phyloP scores from a whole-genome alignment of 768 basidiomycete species.

The Baorangia bicolor region DNA sequence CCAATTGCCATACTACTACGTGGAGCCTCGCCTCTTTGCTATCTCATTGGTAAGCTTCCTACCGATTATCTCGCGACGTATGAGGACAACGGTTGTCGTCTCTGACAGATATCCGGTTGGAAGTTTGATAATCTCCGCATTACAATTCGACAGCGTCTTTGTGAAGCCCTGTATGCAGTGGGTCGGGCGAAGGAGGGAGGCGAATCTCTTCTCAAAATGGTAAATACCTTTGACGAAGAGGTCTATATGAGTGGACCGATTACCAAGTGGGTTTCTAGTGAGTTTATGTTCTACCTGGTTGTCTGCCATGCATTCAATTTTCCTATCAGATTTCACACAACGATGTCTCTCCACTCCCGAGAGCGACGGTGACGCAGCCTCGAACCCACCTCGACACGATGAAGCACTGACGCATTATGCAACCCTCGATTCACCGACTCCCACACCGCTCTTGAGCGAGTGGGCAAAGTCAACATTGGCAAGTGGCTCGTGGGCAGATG shows the following conservation, averaged over 20 bases:
- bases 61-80: too few relatives aligned
- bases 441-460: background rate
- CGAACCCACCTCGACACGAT: too few relatives aligned
- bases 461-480: background rate
- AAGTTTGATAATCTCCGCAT: background rate
- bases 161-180: background rate
- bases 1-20: background rate
- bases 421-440: background rate
- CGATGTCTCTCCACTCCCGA: background rate
- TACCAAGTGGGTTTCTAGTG: background rate
- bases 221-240: background rate
- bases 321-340: background rate
- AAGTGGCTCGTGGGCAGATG: too few relatives aligned
- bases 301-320: background rate
- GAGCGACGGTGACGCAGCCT: background rate
- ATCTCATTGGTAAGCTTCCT: slow-evolving; percentile 9
- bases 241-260: background rate
- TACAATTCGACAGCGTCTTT: background rate
- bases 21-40: background rate
- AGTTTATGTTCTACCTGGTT: background rate
- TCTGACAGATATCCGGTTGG: background rate
- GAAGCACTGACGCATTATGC: background rate
- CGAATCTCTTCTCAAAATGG: background rate
- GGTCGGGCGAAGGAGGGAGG: background rate
- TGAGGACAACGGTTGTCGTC: background rate